phyloP scores from a whole-genome alignment of 768 basidiomycete species.

The Termitomyces sp. region DNA sequence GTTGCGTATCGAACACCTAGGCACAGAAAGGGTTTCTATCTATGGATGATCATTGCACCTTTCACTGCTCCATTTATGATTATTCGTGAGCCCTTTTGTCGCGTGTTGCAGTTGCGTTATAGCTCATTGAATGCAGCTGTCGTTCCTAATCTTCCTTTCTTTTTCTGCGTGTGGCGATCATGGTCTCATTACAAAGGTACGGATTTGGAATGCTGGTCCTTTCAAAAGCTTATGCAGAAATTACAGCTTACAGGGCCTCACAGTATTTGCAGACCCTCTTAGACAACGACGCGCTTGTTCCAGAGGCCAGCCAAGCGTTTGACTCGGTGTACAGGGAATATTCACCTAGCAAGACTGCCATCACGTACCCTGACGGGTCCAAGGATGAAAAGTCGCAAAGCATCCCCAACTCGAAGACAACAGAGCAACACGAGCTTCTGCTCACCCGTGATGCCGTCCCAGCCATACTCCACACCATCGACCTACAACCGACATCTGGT shows the following conservation, averaged over 20 bases:
- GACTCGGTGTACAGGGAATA: slow-evolving; percentile 48
- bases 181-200: slow-evolving; percentile 82
- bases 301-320: slow-evolving; percentile 47
- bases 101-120: neutral
- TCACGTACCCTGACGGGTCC: neutral
- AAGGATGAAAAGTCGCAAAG: neutral
- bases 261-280: slow-evolving; percentile 61
- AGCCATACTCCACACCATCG: slow-evolving; percentile 39
- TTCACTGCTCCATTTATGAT: slow-evolving; percentile 73
- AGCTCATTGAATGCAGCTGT: slow-evolving; percentile 40
- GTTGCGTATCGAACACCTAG: slow-evolving; percentile 51
- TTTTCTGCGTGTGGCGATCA: slow-evolving; percentile 80
- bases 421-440: slow-evolving; percentile 29
- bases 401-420: neutral
- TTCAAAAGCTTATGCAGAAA: neutral
- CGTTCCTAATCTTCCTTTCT: slow-evolving; percentile 80
- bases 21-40: slow-evolving; percentile 60
- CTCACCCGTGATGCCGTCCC: slow-evolving; percentile 52
- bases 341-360: slow-evolving; percentile 6
- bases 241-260: slow-evolving; percentile 62
- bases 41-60: slow-evolving; percentile 64
- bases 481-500: slow-evolving; percentile 36
- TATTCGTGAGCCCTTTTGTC: slow-evolving; percentile 50
- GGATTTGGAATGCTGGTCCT: neutral
- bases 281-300: slow-evolving; percentile 47